Evolutionary conservation across 139 green algal genomes (phyloP).

Genomic region (Edaphochlamys debaryana): DNA sequence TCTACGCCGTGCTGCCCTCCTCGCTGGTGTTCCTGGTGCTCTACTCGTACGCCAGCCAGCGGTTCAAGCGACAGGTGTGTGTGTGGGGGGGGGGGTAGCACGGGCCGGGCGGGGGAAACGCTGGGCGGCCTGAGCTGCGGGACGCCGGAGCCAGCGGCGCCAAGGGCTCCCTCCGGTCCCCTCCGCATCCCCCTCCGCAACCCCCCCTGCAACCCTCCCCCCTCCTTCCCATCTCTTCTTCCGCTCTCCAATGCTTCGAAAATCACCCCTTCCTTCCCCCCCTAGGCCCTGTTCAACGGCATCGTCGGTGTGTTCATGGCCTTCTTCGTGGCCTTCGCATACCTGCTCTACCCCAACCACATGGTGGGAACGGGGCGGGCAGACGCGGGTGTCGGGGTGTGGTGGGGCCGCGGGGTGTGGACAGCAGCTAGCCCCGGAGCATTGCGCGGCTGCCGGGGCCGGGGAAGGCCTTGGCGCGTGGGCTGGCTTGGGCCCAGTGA

Average conservation of each 20-base stretch:
- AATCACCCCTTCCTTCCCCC: too few species aligned
- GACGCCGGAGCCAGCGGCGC: too few species aligned
- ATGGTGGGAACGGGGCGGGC: constrained; percentile 19
- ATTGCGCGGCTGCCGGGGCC: too few species aligned
- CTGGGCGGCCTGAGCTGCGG: too few species aligned
- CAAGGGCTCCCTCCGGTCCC: too few species aligned
- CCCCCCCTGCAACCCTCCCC: not conserved
- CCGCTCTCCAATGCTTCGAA: too few species aligned
- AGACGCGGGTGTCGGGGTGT: not conserved
- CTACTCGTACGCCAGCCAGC: constrained; percentile 75
- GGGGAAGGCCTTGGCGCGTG: too few species aligned
- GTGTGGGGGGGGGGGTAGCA: not conserved
- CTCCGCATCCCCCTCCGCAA: too few species aligned
- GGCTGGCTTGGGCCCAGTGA: too few species aligned
- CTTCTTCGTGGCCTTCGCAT: constrained; percentile 87
- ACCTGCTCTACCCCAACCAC: constrained; percentile 86
- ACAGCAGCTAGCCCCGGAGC: too few species aligned
- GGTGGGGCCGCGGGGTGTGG: too few species aligned
- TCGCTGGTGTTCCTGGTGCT: constrained; percentile 87
- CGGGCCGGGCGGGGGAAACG: not conserved
- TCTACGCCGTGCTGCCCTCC: constrained; percentile 92
- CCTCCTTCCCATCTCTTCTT: too few species aligned
- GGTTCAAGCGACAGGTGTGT: constrained; percentile 47
- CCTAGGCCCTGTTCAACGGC: constrained; percentile 88
- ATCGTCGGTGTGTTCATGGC: constrained; percentile 83